Evolutionary conservation across 164 flowering plant genomes (phyloP).

Genomic region (Saururus chinensis): DNA sequence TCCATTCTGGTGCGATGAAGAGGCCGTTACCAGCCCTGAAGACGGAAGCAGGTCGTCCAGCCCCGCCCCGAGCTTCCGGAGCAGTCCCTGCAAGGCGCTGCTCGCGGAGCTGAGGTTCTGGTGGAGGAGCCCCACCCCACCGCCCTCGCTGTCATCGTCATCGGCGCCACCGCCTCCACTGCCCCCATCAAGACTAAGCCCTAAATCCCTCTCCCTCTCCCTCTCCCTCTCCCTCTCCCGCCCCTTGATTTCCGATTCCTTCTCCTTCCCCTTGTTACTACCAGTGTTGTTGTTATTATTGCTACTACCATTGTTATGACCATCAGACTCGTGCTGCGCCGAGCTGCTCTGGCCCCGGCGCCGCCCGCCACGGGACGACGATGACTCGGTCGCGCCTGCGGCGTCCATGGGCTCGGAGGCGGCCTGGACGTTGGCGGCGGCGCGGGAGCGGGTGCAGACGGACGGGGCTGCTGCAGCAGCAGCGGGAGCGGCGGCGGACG

Average conservation of each 20-base stretch:
- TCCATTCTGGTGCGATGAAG: conserved; percentile 80
- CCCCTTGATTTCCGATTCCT: conserved; percentile 69
- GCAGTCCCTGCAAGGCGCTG: conserved; percentile 85
- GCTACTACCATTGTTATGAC: not conserved
- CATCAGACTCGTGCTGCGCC: conserved; percentile 33
- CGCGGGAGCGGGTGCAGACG: conserved; percentile 56
- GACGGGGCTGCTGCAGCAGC: conserved; percentile 12
- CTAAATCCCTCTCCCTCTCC: conserved; percentile 41
- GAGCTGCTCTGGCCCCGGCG: conserved; percentile 20
- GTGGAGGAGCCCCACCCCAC: conserved; percentile 63
- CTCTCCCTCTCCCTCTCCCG: conserved; percentile 48
- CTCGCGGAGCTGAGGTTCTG: conserved; percentile 84
- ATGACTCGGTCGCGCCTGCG: conserved; percentile 20
- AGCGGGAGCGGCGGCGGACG: too few species aligned
- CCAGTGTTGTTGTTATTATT: not conserved
- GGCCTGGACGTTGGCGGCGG: conserved; percentile 13
- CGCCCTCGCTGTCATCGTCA: conserved; percentile 62
- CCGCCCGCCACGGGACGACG: conserved; percentile 40
- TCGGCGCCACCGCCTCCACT: conserved; percentile 25
- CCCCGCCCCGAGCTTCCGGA: conserved; percentile 87
- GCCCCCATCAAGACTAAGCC: conserved; percentile 44
- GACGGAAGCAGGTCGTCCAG: conserved; percentile 85
- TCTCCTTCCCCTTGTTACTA: conserved; percentile 63
- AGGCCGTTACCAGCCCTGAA: conserved; percentile 44
- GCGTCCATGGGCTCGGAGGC: conserved; percentile 38